Conservation (phyloP, 805 yeast species). For the Jamesozyma gamospora region DNA sequence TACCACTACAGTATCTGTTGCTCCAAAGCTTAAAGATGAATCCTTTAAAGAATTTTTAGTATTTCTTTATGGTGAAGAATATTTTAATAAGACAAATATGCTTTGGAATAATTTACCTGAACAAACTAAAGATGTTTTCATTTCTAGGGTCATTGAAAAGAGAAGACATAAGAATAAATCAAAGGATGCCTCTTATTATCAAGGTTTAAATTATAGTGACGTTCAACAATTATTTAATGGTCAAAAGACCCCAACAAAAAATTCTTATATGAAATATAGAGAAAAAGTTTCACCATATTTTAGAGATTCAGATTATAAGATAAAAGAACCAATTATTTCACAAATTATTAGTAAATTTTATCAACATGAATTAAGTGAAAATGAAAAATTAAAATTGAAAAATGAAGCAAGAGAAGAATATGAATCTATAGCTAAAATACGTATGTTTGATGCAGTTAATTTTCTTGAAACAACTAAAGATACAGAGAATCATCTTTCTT, state of each 20-base stretch:
- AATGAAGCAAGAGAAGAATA: conserved; percentile 4
- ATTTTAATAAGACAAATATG: conserved; percentile 1
- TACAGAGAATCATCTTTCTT: conserved; percentile 1
- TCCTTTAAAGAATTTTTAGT: conserved; percentile 7
- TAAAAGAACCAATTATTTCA: conserved; percentile 5
- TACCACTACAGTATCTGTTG: background rate
- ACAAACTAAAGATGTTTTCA: conserved; percentile 7
- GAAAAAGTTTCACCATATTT: conserved; percentile 5
- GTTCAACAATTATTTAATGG: conserved; percentile 3
- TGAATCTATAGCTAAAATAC: background rate
- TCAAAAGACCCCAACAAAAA: conserved; percentile 2
- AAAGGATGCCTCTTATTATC: background rate
- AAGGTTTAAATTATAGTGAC: conserved; percentile 2
- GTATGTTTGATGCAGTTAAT: background rate
- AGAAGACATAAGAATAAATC: background rate
- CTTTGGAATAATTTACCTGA: conserved; percentile 9
- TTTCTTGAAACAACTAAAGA: background rate
- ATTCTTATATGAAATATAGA: conserved; percentile 5
- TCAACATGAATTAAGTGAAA: conserved; percentile 4
- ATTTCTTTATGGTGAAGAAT: conserved; percentile 6
- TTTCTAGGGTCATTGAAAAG: conserved; percentile 5
- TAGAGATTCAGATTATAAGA: background rate
- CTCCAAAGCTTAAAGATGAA: conserved; percentile 1
- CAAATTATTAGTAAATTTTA: conserved; percentile 5
- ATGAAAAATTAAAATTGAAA: conserved; percentile 2